Evolutionary conservation across 805 yeast genomes (phyloP).

Genomic region (Phaffomyces thermotolerans): DNA sequence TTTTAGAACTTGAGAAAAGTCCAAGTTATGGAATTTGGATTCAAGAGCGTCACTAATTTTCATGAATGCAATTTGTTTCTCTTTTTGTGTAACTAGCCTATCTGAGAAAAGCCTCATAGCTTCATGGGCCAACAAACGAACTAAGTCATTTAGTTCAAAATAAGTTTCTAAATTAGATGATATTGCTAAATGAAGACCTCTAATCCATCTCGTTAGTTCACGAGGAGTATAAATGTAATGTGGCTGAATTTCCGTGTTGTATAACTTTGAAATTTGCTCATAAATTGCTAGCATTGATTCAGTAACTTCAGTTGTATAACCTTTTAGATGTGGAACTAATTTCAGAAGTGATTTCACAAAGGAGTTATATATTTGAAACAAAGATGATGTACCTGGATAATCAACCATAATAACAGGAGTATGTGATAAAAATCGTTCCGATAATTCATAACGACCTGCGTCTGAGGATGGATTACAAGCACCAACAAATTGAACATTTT

Average conservation of each 20-base stretch:
- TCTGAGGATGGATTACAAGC: constrained; percentile 91
- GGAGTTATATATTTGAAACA: constrained; percentile 58
- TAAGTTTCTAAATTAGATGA: constrained; percentile 23
- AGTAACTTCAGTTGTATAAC: constrained; percentile 46
- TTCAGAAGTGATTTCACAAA: constrained; percentile 52
- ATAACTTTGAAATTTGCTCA: constrained; percentile 31
- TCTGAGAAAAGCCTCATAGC: constrained; percentile 74
- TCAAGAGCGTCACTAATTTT: constrained; percentile 29
- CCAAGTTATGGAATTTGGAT: constrained; percentile 40
- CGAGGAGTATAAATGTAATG: constrained; percentile 84
- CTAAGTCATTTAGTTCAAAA: constrained; percentile 35
- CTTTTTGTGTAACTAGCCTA: constrained; percentile 43
- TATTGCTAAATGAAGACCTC: constrained; percentile 58
- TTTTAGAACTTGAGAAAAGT: constrained; percentile 28
- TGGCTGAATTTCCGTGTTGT: constrained; percentile 33
- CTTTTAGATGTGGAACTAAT: constrained; percentile 51
- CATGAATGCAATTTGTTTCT: constrained; percentile 42
- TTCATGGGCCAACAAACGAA: constrained; percentile 76
- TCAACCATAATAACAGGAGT: constrained; percentile 63
- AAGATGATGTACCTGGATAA: constrained; percentile 61
- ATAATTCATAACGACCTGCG: constrained; percentile 57
- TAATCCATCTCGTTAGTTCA: constrained; percentile 81
- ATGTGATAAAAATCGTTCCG: constrained; percentile 60
- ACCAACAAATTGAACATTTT: constrained; percentile 76
- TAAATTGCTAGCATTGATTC: constrained; percentile 64